Base-by-base conservation (phyloP, 2,329 filamentous ascomycete genomes). In the Neocatenulostroma microsporum region DNA sequence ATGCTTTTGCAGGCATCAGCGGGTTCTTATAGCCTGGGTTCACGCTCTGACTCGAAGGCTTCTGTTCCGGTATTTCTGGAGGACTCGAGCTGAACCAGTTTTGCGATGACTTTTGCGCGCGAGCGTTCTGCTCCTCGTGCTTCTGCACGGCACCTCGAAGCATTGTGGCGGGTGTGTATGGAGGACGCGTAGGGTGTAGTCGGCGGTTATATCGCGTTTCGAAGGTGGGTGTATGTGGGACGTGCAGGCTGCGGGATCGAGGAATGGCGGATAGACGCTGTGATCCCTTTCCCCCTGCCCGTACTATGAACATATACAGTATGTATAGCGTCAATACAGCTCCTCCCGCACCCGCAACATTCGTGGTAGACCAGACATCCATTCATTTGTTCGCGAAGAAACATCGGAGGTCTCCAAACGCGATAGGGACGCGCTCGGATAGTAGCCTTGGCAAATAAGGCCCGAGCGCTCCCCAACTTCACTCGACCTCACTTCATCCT, bases 61-160 rank as follows among this genome's bases (percentile, higher is more conserved):
- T 40, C 18, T 35, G 30, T 23, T 31, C 34, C 21, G n/a, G 21
- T 20, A 19, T 19, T 20, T 32, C 28, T 20, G 46, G 40, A 4
- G 41, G 40, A 29, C 42, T 47, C 19, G 39, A 39, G 17, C 73
- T 68, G 45, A 78, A 74, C 12, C 73, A 60, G 39, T 73, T 66
- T 54, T 77, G 75, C 4, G 64, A 51, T n/a, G 52, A 34, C 34
- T 39, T 39, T 17, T 57, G 39, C 46, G 45, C 10, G 50, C 45
- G 46, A 20, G 56, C 51, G 8, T 48, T 46, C 41, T 56, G 49
- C 37, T 60, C 51, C 40, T 63, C 51, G 44, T 66, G 59, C 21
- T 52, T 55, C 37, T 63, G 54, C 15, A 66, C 49, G 15, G 65
- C 66, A 30, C 58, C 50, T 34, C 59, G 57, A 37, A 68, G 56